A percentile compares a stretch with the other conserved stretches of the same genome.
phyloP scores from a whole-genome alignment of 108 stramenopile species.

The Stephanodiscus triporus region DNA sequence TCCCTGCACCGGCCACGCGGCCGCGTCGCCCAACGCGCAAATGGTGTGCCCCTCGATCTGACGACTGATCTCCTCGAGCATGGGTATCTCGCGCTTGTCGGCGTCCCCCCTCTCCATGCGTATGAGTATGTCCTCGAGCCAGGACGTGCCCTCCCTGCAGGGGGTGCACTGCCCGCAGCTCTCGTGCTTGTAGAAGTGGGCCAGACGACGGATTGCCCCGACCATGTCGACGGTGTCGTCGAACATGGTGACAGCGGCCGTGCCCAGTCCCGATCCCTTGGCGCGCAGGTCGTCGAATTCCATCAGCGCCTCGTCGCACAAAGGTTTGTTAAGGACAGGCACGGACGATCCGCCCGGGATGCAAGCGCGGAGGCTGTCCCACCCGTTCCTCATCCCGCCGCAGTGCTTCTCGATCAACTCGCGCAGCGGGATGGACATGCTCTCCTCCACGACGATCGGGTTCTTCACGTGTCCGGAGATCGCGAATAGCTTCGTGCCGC shows the following conservation, averaged over 20 bases:
- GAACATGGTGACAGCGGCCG: constrained; percentile 99
- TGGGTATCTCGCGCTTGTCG: constrained; percentile 98
- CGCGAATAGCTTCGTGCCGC: constrained; percentile 98
- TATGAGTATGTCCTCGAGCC: constrained; percentile 91
- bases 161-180: constrained; percentile 99
- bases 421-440: constrained; percentile 98
- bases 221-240: constrained; percentile 99
- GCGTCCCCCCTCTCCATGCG: constrained; percentile 98
- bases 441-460: constrained; percentile 98
- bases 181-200: constrained; percentile 99
- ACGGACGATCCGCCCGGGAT: constrained; percentile 99
- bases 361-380: constrained; percentile 98
- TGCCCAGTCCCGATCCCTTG: constrained; percentile 95
- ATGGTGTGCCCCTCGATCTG: constrained; percentile 99
- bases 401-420: constrained; percentile 99
- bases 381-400: constrained; percentile 99
- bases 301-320: constrained; percentile 98
- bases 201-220: constrained; percentile 97
- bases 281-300: constrained; percentile 98
- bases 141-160: constrained; percentile 97
- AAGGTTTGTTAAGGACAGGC: constrained; percentile 95
- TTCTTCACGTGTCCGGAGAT: constrained; percentile 99
- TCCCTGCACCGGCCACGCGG: constrained; percentile 99
- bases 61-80: constrained; percentile 99
- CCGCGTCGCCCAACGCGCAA: constrained; percentile 99